A percentile compares a stretch with the other conserved stretches of the same genome.
These are phyloP conservation scores for Phytopythium oedochilum DNA, from an alignment of 352 stramenopile species.

Conservation along the genomic window DNA sequence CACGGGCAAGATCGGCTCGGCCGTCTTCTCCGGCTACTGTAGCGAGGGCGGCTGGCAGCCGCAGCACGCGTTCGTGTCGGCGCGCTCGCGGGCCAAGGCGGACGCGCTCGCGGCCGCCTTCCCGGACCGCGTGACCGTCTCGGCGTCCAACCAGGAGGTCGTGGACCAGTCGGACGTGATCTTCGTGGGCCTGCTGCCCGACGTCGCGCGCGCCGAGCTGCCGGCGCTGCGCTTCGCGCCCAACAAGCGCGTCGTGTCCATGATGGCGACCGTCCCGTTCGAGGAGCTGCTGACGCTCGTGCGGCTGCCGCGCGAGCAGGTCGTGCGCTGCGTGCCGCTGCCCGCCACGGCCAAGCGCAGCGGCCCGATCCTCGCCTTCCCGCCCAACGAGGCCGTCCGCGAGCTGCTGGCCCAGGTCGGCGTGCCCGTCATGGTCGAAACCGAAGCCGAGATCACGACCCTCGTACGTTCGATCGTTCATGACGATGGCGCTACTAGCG, in stretches of 20 bases:
- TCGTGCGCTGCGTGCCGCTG: constrained; percentile 77
- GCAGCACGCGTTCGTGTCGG: constrained; percentile 64
- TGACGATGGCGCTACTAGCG: background rate
- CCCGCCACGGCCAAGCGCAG: constrained; percentile 69
- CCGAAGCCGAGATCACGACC: constrained; percentile 80
- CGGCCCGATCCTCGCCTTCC: constrained; percentile 77
- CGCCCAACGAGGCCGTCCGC: constrained; percentile 57
- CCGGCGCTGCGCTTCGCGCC: constrained; percentile 63
- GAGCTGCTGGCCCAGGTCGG: constrained; percentile 75
- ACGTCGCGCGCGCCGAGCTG: constrained; percentile 63
- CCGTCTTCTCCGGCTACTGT: constrained; percentile 79
- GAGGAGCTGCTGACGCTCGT: constrained; percentile 74
- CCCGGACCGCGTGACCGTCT: constrained; percentile 57
- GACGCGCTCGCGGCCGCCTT: constrained; percentile 71
- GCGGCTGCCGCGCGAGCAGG: constrained; percentile 57
- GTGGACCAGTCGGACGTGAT: constrained; percentile 79
- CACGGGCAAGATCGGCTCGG: constrained; percentile 86
- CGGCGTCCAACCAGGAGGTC: constrained; percentile 73
- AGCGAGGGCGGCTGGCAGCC: constrained; percentile 72
- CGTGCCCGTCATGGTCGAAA: constrained; percentile 77
- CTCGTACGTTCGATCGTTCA: constrained; percentile 22
- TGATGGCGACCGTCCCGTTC: constrained; percentile 89
- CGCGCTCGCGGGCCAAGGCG: constrained; percentile 70
- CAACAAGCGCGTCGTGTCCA: constrained; percentile 70
- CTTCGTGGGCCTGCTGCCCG: constrained; percentile 74